These are phyloP conservation scores for Basipetospora sp. DNA, from an alignment of 2,329 filamentous ascomycete species.

Conservation along the genomic window DNA sequence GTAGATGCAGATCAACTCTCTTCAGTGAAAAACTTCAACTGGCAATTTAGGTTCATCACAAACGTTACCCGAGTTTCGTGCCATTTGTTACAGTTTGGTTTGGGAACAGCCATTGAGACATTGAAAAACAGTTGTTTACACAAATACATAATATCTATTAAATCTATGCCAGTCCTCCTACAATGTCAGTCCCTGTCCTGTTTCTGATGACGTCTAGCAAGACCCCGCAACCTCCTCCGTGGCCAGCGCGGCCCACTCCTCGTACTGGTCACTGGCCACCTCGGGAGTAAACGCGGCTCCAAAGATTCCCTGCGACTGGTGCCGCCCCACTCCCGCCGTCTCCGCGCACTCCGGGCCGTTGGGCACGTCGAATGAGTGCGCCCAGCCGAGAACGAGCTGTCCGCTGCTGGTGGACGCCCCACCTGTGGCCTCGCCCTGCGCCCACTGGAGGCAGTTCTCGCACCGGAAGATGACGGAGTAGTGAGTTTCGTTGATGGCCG, in stretches of 20 bases:
- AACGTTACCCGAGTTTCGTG: too few relatives aligned
- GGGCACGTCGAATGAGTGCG: conserved; percentile 28
- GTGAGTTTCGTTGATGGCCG: conserved; percentile 39
- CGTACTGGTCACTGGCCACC: conserved; percentile 25
- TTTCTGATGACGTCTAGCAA: too few relatives aligned
- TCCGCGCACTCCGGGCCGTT: conserved; percentile 21
- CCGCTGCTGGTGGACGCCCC: conserved; percentile 29
- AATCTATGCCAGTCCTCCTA: too few relatives aligned
- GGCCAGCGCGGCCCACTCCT: conserved; percentile 28
- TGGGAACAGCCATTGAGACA: too few relatives aligned
- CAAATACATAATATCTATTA: too few relatives aligned
- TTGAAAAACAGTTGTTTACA: too few relatives aligned
- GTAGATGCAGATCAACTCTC: too few relatives aligned
- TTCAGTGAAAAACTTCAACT: too few relatives aligned
- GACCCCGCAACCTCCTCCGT: conserved; percentile 22
- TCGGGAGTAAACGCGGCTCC: conserved; percentile 25
- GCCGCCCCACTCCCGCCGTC: conserved; percentile 33
- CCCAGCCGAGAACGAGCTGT: conserved; percentile 38
- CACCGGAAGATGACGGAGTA: conserved; percentile 53
- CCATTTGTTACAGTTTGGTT: too few relatives aligned
- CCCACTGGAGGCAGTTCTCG: conserved; percentile 39
- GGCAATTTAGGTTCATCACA: too few relatives aligned
- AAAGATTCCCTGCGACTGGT: conserved; percentile 38
- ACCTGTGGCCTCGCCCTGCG: conserved; percentile 29
- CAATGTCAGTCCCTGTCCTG: too few relatives aligned